Evolutionary conservation across 331 rosid genomes (phyloP).

Genomic region (Quercus lobata): DNA sequence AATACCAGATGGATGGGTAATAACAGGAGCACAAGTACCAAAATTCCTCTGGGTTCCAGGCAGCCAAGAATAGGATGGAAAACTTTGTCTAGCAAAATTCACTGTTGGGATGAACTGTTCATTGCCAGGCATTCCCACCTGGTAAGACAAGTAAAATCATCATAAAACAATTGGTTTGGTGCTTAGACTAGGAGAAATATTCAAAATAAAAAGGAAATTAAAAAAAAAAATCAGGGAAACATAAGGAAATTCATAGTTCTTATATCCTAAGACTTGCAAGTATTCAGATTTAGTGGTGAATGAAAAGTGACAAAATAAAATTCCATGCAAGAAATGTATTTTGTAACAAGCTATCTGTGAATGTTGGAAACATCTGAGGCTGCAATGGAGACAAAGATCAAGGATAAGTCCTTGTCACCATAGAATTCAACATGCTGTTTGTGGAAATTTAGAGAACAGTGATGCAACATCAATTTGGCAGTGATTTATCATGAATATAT

Average conservation of each 20-base stretch:
- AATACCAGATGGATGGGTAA: constrained; percentile 36
- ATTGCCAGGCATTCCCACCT: constrained; percentile 14
- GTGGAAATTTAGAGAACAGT: too few species aligned
- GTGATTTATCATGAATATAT: too few species aligned
- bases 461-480: too few species aligned
- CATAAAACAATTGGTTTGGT: neutral
- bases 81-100: constrained; percentile 7
- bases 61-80: neutral
- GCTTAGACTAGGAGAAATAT: neutral
- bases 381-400: too few species aligned
- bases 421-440: too few species aligned
- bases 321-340: too few species aligned
- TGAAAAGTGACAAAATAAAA: too few species aligned
- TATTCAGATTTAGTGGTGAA: too few species aligned
- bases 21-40: neutral
- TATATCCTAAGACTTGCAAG: too few species aligned
- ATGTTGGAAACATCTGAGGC: too few species aligned
- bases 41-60: constrained; percentile 6
- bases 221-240: neutral
- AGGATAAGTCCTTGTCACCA: too few species aligned
- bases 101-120: constrained; percentile 9
- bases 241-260: neutral
- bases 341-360: too few species aligned
- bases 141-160: neutral
- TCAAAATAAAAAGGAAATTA: neutral